These are phyloP conservation scores for Carex scoparia DNA, from an alignment of 176 grass and related monocot genomes.

Conservation along the genomic window DNA sequence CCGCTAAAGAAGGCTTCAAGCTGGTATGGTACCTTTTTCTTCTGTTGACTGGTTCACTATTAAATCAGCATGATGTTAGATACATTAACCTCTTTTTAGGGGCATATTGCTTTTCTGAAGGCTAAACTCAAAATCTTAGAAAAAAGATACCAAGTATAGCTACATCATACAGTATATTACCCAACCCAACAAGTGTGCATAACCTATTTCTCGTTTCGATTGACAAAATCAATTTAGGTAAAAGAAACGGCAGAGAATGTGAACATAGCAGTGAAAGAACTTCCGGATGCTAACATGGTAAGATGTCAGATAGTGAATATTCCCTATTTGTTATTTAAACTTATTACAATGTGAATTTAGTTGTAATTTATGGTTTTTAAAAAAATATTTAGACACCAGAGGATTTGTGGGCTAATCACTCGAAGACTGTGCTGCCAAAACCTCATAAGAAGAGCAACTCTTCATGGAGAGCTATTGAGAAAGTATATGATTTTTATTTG, in stretches of 20 bases:
- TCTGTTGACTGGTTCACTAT: conserved; percentile 1
- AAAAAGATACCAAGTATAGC: neutral
- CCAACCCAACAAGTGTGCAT: neutral
- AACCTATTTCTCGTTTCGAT: neutral
- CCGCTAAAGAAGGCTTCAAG: conserved; percentile 59
- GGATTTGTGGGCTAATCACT: conserved; percentile 96
- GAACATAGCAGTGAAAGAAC: conserved; percentile 82
- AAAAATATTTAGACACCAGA: conserved; percentile 49
- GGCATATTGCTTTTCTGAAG: neutral
- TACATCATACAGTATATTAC: neutral
- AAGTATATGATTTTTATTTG: conserved; percentile 41
- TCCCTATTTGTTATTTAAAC: conserved; percentile 11
- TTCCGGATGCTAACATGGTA: conserved; percentile 96
- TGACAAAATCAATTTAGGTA: conserved; percentile 34
- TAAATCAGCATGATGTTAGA: neutral
- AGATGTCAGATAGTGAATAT: neutral
- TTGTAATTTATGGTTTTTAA: conserved; percentile 12
- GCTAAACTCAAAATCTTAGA: conserved; percentile 5
- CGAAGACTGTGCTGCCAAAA: conserved; percentile 69
- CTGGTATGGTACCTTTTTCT: conserved; percentile 45
- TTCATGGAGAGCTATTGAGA: conserved; percentile 82
- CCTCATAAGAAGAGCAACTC: conserved; percentile 73
- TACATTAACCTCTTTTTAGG: neutral
- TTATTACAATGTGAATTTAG: neutral
- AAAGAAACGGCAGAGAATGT: conserved; percentile 94